phyloP scores from a whole-genome alignment of 2,329 filamentous ascomycete species.

The Colletotrichum agaves region DNA sequence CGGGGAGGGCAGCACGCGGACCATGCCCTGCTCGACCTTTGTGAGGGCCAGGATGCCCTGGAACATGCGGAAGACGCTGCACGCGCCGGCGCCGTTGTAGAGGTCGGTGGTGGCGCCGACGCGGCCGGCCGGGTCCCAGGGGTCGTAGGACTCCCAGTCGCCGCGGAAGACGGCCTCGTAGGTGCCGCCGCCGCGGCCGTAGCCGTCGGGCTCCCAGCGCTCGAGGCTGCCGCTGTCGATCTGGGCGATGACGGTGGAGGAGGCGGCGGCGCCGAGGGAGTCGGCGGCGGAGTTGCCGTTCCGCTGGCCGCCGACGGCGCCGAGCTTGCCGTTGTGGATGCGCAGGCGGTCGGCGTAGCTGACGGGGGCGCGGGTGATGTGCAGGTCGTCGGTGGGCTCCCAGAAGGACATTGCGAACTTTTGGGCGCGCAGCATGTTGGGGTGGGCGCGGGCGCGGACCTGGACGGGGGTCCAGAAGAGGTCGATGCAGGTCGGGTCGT shows the following conservation, averaged over 20 bases:
- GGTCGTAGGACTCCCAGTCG: constrained; percentile 79
- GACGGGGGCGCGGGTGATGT: constrained; percentile 59
- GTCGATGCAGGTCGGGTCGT: constrained; percentile 77
- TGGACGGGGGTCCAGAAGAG: constrained; percentile 66
- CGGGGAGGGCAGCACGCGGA: constrained; percentile 58
- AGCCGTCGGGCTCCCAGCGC: constrained; percentile 73
- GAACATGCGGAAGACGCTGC: constrained; percentile 80
- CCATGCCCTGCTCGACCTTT: constrained; percentile 57
- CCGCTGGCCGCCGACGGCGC: constrained; percentile 29
- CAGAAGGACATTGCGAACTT: constrained; percentile 64
- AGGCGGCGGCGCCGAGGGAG: constrained; percentile 45
- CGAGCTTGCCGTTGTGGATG: constrained; percentile 53
- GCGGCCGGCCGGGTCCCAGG: constrained; percentile 76
- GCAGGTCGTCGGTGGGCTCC: constrained; percentile 60
- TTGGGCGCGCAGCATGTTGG: constrained; percentile 52
- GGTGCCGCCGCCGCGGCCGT: constrained; percentile 65
- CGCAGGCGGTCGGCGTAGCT: constrained; percentile 71
- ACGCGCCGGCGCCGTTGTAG: constrained; percentile 78
- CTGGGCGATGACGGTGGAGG: constrained; percentile 67
- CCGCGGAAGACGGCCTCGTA: constrained; percentile 76
- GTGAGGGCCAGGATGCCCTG: constrained; percentile 81
- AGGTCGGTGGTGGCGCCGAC: constrained; percentile 73
- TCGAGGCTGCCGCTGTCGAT: constrained; percentile 73
- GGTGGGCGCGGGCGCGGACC: constrained; percentile 52
- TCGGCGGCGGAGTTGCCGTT: constrained; percentile 58